phyloP scores from a whole-genome alignment of 176 grass and related monocot species.

The Oryza nivara region DNA sequence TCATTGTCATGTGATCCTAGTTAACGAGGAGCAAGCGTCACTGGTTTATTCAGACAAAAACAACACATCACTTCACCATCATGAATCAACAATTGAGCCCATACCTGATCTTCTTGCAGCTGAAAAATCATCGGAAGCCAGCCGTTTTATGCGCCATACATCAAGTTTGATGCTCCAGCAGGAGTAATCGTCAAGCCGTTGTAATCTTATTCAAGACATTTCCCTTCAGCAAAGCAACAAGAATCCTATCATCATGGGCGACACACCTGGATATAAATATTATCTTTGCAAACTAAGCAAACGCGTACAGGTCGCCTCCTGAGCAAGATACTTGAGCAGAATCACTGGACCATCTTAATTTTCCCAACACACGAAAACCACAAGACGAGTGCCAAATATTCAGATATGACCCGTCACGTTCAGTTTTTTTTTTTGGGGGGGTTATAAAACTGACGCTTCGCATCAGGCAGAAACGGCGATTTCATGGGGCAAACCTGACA shows the following conservation, averaged over 20 bases:
- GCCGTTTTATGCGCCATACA: background rate
- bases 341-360: background rate
- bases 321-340: background rate
- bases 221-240: background rate
- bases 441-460: background rate
- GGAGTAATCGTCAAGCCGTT: background rate
- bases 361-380: background rate
- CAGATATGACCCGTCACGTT: background rate
- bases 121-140: background rate
- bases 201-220: background rate
- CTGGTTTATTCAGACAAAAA: background rate
- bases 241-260: background rate
- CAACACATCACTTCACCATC: background rate
- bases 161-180: background rate
- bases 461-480: background rate
- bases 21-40: background rate
- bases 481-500: background rate
- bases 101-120: background rate
- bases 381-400: background rate
- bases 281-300: background rate
- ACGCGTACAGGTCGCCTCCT: background rate
- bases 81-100: background rate
- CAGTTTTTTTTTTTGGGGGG: background rate
- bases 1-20: conserved; percentile 24
- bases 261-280: background rate